Percentiles rank a stretch among this genome's conserved stretches.
Evolutionary conservation across 495 filamentous ascomycete genomes (phyloP).

Genomic region (Trichoderma parareesei): DNA sequence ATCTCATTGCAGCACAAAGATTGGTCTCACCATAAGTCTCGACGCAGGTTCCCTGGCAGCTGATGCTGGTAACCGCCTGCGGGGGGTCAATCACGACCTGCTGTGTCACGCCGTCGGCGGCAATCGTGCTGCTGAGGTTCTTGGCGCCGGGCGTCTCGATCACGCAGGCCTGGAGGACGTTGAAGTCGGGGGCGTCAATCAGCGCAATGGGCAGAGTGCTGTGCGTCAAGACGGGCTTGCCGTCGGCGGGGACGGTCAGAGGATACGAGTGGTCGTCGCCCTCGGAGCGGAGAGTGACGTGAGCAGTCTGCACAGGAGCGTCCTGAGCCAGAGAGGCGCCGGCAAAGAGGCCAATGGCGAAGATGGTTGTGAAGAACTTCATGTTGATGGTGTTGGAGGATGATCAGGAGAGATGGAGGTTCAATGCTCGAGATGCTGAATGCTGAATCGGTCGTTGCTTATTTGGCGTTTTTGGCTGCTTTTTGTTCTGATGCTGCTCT

Average conservation of each 20-base stretch:
- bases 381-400: background rate
- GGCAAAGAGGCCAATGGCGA: background rate
- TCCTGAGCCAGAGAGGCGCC: background rate
- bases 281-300: slow-evolving; percentile 4
- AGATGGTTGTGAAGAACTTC: background rate
- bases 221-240: background rate
- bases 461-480: background rate
- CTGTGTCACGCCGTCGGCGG: background rate
- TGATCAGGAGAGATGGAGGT: background rate
- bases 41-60: slow-evolving; percentile 10
- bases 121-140: slow-evolving; percentile 9
- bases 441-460: background rate
- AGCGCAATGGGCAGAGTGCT: background rate
- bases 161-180: slow-evolving; percentile 2
- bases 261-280: slow-evolving; percentile 2
- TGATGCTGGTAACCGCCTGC: slow-evolving; percentile 3
- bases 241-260: background rate
- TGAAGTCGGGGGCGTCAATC: slow-evolving; percentile 7
- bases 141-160: background rate
- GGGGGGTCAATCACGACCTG: slow-evolving; percentile 4
- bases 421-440: background rate
- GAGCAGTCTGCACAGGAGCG: background rate
- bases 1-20: background rate
- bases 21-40: background rate
- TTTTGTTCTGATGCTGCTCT: background rate